Conservation (phyloP, 129 eudicot species). For the Helianthus annuus region HanXRQr2.0-SUNRISE NC_035442.2:13875197-13875696, state of each 20-base stretch:
- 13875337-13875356: slow-evolving; percentile 12
- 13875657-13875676: background rate
- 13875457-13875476: background rate
- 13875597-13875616: slow-evolving; percentile 99
- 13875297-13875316: slow-evolving; percentile 54
- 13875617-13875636: slow-evolving; percentile 96
- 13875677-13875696: background rate
- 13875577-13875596: slow-evolving; percentile 97
- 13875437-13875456: background rate
- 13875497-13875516: background rate
- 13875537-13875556: slow-evolving; percentile 95
- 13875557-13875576: slow-evolving; percentile 93
- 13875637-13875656: slow-evolving; percentile 17
- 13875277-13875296: slow-evolving; percentile 95
- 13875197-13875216: slow-evolving; percentile 5
- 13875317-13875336: background rate
- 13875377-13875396: slow-evolving; percentile 4
- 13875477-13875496: background rate
- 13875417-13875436: background rate
- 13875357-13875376: background rate
- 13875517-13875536: slow-evolving; percentile 41
- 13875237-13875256: slow-evolving; percentile 77
- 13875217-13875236: slow-evolving; percentile 59
- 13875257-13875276: slow-evolving; percentile 91
- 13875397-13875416: slow-evolving; percentile 5